phyloP scores from a whole-genome alignment of 2,329 filamentous ascomycete genomes.

The Colletotrichum noveboracense region DNA sequence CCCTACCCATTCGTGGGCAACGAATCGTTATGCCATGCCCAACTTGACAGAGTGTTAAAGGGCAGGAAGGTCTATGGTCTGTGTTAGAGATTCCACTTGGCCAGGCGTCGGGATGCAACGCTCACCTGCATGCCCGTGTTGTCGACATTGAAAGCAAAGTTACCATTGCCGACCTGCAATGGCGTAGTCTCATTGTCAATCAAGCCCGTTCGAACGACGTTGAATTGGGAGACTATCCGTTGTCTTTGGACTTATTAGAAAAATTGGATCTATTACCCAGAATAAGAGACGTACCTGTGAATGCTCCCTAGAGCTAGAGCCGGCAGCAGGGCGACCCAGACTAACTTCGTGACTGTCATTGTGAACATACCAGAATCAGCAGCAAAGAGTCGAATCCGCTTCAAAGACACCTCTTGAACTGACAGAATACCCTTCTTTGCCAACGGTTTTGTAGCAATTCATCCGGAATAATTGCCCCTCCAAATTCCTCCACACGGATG shows the following conservation, averaged over 20 bases:
- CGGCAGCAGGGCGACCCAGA: background rate
- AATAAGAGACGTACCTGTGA: background rate
- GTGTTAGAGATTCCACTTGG: background rate
- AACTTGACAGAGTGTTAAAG: constrained; percentile 50
- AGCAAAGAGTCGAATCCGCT: background rate
- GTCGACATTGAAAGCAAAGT: constrained; percentile 53
- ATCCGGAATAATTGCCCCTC: background rate
- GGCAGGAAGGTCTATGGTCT: constrained; percentile 40
- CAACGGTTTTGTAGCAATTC: constrained; percentile 6
- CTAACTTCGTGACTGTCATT: background rate
- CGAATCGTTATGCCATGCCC: constrained; percentile 56
- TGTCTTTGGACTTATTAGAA: constrained; percentile 12
- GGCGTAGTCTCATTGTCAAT: constrained; percentile 48
- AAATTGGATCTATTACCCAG: accelerated
- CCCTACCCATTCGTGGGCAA: constrained; percentile 33
- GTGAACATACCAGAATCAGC: background rate
- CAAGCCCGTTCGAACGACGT: constrained; percentile 25
- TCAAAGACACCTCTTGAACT: background rate
- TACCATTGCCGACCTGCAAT: constrained; percentile 54
- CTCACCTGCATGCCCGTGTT: constrained; percentile 46
- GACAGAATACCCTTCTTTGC: too few species aligned
- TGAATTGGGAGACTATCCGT: constrained; percentile 25
- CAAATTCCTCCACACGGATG: constrained; percentile 12
- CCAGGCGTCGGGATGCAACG: background rate
- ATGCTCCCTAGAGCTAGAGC: background rate